Conservation (phyloP, 1,284 basidiomycete species). For the Cutaneotrichosporon cyanovorans region DNA sequence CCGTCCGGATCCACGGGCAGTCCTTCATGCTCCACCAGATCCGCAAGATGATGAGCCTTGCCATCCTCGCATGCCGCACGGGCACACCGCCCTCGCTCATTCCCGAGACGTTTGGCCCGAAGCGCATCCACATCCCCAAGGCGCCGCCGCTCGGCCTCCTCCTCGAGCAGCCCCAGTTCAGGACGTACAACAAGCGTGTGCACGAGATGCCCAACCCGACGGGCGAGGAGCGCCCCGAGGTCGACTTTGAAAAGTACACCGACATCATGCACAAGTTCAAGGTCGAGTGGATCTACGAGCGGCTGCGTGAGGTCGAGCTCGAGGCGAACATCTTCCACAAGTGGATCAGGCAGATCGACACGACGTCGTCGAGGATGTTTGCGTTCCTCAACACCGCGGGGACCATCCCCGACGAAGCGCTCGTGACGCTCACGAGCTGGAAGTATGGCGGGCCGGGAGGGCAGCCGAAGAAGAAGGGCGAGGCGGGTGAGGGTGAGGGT, state of each 20-base stretch:
- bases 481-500: slow-evolving; percentile 50
- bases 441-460: slow-evolving; percentile 50
- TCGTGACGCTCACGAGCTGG: slow-evolving; percentile 54
- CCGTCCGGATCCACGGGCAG: slow-evolving; percentile 88
- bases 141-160: slow-evolving; percentile 91
- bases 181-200: slow-evolving; percentile 52
- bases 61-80: slow-evolving; percentile 71
- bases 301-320: slow-evolving; percentile 76
- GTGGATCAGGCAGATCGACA: slow-evolving; percentile 42
- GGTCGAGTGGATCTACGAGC: slow-evolving; percentile 69
- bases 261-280: slow-evolving; percentile 72
- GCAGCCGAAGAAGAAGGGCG: slow-evolving; percentile 58
- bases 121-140: slow-evolving; percentile 83
- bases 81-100: slow-evolving; percentile 65
- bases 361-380: slow-evolving; percentile 19
- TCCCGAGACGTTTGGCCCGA: slow-evolving; percentile 55
- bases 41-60: slow-evolving; percentile 91
- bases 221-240: slow-evolving; percentile 35
- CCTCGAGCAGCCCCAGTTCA: slow-evolving; percentile 81
- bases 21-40: slow-evolving; percentile 98
- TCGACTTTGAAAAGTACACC: slow-evolving; percentile 62
- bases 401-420: slow-evolving; percentile 57
- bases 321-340: slow-evolving; percentile 57
- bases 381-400: slow-evolving; percentile 52
- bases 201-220: slow-evolving; percentile 9